Evolutionary conservation across 169 alveolate genomes (phyloP).

Genomic region (Sarcocystis neurona): DNA sequence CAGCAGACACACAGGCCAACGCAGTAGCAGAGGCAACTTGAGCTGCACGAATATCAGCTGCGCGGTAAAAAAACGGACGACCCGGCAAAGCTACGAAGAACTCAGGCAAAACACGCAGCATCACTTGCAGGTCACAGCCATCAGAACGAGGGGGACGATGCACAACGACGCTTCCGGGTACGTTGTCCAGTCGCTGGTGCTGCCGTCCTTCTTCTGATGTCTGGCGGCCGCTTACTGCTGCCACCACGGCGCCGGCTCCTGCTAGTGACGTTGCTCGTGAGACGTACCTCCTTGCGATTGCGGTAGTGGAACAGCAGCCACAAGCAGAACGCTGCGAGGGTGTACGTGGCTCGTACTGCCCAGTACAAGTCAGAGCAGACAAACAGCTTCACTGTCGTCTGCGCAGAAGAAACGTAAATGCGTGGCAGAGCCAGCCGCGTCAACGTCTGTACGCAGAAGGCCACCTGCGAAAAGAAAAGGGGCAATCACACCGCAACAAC

Average conservation of each 20-base stretch:
- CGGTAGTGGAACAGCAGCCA: conserved; percentile 86
- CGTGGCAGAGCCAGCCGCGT: conserved; percentile 80
- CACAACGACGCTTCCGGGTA: too few species aligned
- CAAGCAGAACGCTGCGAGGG: conserved; percentile 77
- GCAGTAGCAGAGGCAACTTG: not conserved
- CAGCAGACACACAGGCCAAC: not conserved
- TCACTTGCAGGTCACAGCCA: too few species aligned
- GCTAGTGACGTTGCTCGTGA: too few species aligned
- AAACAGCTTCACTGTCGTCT: not conserved
- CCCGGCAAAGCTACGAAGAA: not conserved
- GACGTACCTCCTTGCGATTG: conserved; percentile 61
- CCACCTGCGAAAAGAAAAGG: conserved; percentile 62
- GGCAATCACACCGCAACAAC: too few species aligned
- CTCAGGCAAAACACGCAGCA: not conserved
- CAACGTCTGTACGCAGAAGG: conserved; percentile 84
- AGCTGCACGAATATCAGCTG: not conserved
- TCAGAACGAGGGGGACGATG: too few species aligned
- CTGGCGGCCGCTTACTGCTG: too few species aligned
- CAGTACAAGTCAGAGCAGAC: conserved; percentile 74
- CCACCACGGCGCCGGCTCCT: too few species aligned
- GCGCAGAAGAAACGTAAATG: conserved; percentile 71
- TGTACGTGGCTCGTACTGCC: conserved; percentile 86
- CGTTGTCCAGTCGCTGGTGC: too few species aligned
- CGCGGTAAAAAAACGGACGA: not conserved
- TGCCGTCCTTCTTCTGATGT: too few species aligned